These are phyloP conservation scores for Microdochium nivale DNA, from an alignment of 2,329 filamentous ascomycete species.

Conservation along the genomic window DNA sequence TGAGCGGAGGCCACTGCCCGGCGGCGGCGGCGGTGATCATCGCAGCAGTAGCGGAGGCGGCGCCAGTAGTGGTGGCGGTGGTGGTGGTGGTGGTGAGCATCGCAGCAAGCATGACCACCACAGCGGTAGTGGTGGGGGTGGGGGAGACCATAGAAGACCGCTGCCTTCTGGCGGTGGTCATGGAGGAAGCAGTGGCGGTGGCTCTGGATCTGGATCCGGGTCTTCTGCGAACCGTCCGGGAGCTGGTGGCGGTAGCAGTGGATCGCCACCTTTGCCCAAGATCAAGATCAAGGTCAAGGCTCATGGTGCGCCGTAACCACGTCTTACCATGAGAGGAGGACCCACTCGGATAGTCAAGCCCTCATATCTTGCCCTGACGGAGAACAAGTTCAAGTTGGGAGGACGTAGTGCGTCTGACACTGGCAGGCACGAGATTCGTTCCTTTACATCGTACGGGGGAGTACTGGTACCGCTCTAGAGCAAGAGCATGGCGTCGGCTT, in stretches of 20 bases:
- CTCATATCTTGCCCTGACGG: no score
- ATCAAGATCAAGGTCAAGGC: constrained; percentile 17
- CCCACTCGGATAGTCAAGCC: no score
- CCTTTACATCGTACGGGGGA: no score
- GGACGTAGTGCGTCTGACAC: no score
- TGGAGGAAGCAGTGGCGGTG: neutral
- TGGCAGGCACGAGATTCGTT: no score
- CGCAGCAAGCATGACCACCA: neutral
- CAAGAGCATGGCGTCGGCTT: no score
- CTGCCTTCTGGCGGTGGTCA: constrained; percentile 8
- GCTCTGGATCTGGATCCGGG: constrained; percentile 10
- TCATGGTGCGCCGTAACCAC: neutral
- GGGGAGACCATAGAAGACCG: constrained; percentile 4
- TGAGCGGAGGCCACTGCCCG: constrained; percentile 11
- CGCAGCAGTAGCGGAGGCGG: neutral
- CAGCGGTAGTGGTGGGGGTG: neutral
- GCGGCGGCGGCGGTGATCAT: neutral
- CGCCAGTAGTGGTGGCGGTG: neutral
- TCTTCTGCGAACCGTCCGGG: constrained; percentile 5
- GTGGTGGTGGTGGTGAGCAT: neutral
- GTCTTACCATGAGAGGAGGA: neutral
- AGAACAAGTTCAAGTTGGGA: no score
- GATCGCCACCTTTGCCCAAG: constrained; percentile 14
- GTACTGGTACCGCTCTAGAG: no score
- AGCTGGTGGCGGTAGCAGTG: neutral